Percentiles rank a stretch among this genome's conserved stretches.
Conservation (phyloP, 2,329 filamentous ascomycete genomes). For the Helicocarpus griseus region DNA sequence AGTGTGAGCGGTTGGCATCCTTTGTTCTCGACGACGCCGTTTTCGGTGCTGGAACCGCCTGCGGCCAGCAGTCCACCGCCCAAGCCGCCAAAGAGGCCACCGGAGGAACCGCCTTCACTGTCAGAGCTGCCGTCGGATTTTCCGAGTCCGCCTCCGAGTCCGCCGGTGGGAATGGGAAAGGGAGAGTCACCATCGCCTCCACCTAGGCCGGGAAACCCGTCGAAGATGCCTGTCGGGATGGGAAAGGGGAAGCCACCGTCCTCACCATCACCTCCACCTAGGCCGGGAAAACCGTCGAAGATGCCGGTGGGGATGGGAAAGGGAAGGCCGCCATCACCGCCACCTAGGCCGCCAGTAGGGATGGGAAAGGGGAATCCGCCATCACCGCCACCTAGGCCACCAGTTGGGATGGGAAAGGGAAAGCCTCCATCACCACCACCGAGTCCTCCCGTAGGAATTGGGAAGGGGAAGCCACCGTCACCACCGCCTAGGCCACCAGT, state of each 20-base stretch:
- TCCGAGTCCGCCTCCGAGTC: too few relatives aligned
- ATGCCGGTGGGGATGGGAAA: neutral
- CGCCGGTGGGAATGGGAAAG: neutral
- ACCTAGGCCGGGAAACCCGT: neutral
- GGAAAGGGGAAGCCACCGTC: neutral
- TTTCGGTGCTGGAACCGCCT: slow-evolving; percentile 22
- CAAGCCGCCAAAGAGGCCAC: neutral
- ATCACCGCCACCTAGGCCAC: neutral
- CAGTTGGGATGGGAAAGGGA: neutral
- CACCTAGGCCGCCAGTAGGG: neutral
- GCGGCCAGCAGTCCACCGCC: slow-evolving; percentile 8
- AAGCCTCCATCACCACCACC: too few relatives aligned
- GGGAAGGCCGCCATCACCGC: neutral
- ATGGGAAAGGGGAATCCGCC: neutral
- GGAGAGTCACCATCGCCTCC: neutral
- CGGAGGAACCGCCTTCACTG: too few relatives aligned
- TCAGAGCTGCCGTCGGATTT: neutral
- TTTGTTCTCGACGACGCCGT: slow-evolving; percentile 28
- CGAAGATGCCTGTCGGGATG: too few relatives aligned
- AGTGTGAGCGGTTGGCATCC: slow-evolving; percentile 33
- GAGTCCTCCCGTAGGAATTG: too few relatives aligned
- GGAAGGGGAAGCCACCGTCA: too few relatives aligned
- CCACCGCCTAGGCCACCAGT: too few relatives aligned
- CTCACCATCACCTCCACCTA: neutral
- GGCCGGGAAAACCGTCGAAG: neutral